phyloP scores from a whole-genome alignment of 306 rosid species.

The Quercus wislizeni region DNA sequence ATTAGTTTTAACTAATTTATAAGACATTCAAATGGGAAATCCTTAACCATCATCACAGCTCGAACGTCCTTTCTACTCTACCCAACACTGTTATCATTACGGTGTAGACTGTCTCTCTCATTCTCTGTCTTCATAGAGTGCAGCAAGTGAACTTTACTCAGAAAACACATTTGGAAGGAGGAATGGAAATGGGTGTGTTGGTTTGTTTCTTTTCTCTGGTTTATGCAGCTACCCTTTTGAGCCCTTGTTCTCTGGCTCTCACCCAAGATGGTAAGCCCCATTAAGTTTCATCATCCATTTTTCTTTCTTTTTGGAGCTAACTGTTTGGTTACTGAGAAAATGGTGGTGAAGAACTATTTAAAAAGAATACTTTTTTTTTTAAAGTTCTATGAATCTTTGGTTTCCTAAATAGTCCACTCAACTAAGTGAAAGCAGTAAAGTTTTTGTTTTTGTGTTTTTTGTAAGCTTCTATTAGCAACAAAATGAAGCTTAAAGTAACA shows the following conservation, averaged over 20 bases:
- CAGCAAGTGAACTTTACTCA: slow-evolving; percentile 1
- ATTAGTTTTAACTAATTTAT: slow-evolving; percentile 23
- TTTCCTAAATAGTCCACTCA: background rate
- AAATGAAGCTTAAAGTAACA: slow-evolving; percentile 14
- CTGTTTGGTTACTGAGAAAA: background rate
- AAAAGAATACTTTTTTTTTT: background rate
- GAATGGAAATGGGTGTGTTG: slow-evolving; percentile 42
- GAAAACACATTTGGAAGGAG: slow-evolving; percentile 2
- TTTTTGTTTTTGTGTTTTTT: background rate
- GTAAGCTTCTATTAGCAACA: background rate
- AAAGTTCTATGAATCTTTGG: background rate
- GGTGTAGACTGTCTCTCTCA: background rate
- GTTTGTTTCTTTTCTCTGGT: slow-evolving; percentile 37
- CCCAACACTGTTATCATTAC: slow-evolving; percentile 28
- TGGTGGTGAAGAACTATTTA: background rate
- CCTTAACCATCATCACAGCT: slow-evolving; percentile 29
- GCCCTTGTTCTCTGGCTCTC: slow-evolving; percentile 58
- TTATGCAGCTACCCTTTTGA: slow-evolving; percentile 24
- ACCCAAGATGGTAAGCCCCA: slow-evolving; percentile 63
- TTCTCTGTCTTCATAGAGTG: background rate
- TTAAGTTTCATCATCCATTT: background rate
- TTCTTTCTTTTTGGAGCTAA: background rate
- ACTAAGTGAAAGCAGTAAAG: background rate
- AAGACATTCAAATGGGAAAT: background rate
- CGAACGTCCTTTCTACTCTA: slow-evolving; percentile 13